Evolutionary conservation across 148 eudicot genomes (phyloP).

Genomic region (Fagopyrum esculentum): DNA sequence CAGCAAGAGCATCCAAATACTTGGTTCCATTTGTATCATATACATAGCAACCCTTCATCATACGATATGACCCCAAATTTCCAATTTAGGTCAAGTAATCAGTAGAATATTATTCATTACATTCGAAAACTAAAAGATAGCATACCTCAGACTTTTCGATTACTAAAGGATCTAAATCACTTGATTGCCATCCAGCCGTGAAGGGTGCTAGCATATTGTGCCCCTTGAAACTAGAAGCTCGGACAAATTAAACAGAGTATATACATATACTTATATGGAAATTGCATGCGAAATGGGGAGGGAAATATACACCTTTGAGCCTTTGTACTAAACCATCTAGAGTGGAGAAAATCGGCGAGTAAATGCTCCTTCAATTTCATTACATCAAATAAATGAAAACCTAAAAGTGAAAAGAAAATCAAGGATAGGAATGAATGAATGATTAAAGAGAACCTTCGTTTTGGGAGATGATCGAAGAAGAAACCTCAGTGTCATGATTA

Average conservation of each 20-base stretch:
- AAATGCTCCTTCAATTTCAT: background rate
- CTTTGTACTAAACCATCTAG: background rate
- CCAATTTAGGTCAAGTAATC: background rate
- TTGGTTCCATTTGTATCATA: slow-evolving; percentile 66
- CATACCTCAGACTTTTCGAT: slow-evolving; percentile 81
- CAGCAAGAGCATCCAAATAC: slow-evolving; percentile 95
- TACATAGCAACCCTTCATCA: slow-evolving; percentile 71
- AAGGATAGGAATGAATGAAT: background rate
- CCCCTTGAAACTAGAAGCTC: slow-evolving; percentile 57
- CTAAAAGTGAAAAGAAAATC: background rate
- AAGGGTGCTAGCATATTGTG: slow-evolving; percentile 96
- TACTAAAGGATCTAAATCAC: slow-evolving; percentile 66
- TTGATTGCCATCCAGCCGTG: slow-evolving; percentile 89
- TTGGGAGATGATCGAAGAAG: slow-evolving; percentile 4
- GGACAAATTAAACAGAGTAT: background rate
- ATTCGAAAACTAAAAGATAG: background rate
- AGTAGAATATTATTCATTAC: too few species aligned
- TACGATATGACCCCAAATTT: background rate
- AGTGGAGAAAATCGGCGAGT: background rate
- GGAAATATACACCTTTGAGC: slow-evolving; percentile 1
- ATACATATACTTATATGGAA: background rate
- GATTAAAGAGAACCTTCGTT: background rate
- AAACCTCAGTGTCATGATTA: background rate
- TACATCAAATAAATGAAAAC: background rate
- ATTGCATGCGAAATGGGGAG: background rate